Conservation (phyloP, 805 yeast species). For the Ascoidea rubescens region DNA sequence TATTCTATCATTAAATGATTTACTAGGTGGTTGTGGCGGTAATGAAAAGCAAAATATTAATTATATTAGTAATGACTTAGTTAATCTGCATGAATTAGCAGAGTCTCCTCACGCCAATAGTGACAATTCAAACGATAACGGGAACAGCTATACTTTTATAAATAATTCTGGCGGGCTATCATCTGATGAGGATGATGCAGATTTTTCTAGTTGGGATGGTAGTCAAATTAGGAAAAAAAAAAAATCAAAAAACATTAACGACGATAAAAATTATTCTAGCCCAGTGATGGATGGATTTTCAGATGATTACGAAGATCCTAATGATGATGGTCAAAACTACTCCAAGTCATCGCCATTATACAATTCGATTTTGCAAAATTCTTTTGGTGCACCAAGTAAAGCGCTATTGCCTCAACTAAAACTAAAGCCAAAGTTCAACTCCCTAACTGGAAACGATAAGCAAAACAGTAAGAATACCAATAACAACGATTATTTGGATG, state of each 20-base stretch:
- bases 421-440: too few species aligned
- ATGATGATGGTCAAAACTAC: conserved; percentile 68
- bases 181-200: neutral
- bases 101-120: too few species aligned
- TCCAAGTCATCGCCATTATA: conserved; percentile 27
- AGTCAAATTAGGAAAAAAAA: too few species aligned
- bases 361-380: neutral
- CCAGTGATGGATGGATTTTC: conserved; percentile 25
- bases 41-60: neutral
- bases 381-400: neutral
- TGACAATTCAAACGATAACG: neutral
- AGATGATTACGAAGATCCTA: conserved; percentile 65
- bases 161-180: neutral
- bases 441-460: neutral
- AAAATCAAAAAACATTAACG: neutral
- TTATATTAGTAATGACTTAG: neutral
- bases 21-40: conserved; percentile 1
- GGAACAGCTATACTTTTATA: neutral
- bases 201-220: neutral
- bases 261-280: conserved; percentile 4
- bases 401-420: neutral
- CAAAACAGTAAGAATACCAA: too few species aligned
- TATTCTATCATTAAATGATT: neutral
- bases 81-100: too few species aligned
- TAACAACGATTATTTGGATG: conserved; percentile 1